Base-by-base conservation (phyloP, 2,329 filamentous ascomycete genomes). In the Colletotrichum cuscutae region DNA sequence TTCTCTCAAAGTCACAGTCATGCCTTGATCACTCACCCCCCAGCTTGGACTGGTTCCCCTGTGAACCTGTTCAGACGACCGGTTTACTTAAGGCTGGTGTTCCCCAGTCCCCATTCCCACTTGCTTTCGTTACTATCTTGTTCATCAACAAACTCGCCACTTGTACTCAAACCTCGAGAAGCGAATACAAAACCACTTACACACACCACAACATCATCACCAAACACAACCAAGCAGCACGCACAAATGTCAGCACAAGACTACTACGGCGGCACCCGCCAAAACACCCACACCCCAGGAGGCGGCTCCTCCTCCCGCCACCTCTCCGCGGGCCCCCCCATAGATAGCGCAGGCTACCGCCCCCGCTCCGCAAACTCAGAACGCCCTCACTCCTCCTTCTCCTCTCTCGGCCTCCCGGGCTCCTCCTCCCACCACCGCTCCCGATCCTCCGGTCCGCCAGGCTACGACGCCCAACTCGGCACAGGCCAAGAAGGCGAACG, bases 401-500 rank as follows among this genome's bases (percentile, higher is more conserved):
- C 54, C 60, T 64, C 60, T 57, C 42, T 49, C 42, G 42, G 42
- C 42, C 15, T 49, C 19, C 42, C 42, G 7, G 42, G 42, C 42
- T 60, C 63, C 46, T 75, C 73, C 1, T 22, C 30, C 72, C 66
- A 71, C 49, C 42, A 46, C 67, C 69, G 69, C 52, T 49, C 42
- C 63, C 68, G 58, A 24, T 66, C 65, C 30, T 35, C 54, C 37
- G 73, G 67, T 0, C 71, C 73, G n/a, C 49, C 71, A 24, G 73
- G 72, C 64, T 65, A 69, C 19, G 72, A 74, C 52, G 72, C 69
- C 57, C 63, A 74, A 24, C 58, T 72, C 54, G 66, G 66, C 56
- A 49, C 42, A 9, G 70, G 74, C 56, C 77, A 77, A 37, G 82
- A 84, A 6, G 88, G 86, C 75, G 89, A 91, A 67, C 84, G 86